A percentile compares a stretch with the other conserved stretches of the same genome.
Evolutionary conservation across 805 yeast genomes (phyloP).

Genomic region (Hemisphaericaspora nanyangensis): DNA sequence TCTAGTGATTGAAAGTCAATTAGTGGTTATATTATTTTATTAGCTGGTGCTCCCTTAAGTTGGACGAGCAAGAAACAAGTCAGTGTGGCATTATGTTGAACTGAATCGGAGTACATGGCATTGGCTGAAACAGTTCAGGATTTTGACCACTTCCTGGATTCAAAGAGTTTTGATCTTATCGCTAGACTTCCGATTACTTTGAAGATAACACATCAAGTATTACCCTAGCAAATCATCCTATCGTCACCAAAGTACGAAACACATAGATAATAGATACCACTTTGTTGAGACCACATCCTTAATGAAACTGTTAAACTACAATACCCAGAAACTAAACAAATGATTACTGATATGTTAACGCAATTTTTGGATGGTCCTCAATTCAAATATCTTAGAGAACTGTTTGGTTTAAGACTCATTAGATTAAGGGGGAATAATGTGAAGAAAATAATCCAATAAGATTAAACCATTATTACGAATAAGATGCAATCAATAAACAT

Average conservation of each 20-base stretch:
- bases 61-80: slow-evolving; percentile 14
- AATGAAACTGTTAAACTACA: background rate
- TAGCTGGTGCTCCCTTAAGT: slow-evolving; percentile 9
- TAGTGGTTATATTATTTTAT: slow-evolving; percentile 3
- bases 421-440: background rate
- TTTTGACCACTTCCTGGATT: background rate
- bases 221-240: background rate
- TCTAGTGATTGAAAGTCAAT: slow-evolving; percentile 6
- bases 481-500: too few species aligned
- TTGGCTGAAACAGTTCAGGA: slow-evolving; percentile 1
- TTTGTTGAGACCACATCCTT: background rate
- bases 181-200: background rate
- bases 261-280: slow-evolving; percentile 1
- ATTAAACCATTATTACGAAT: too few species aligned
- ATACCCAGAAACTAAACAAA: background rate
- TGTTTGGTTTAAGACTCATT: background rate
- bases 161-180: background rate
- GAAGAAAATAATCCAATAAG: too few species aligned
- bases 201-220: slow-evolving; percentile 3
- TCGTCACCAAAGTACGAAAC: background rate
- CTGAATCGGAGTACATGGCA: slow-evolving; percentile 14
- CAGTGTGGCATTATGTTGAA: slow-evolving; percentile 10
- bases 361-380: background rate
- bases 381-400: background rate
- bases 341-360: background rate